Conservation (phyloP, 2,329 filamentous ascomycete species). For the Nannizzia gypsea region DNA sequence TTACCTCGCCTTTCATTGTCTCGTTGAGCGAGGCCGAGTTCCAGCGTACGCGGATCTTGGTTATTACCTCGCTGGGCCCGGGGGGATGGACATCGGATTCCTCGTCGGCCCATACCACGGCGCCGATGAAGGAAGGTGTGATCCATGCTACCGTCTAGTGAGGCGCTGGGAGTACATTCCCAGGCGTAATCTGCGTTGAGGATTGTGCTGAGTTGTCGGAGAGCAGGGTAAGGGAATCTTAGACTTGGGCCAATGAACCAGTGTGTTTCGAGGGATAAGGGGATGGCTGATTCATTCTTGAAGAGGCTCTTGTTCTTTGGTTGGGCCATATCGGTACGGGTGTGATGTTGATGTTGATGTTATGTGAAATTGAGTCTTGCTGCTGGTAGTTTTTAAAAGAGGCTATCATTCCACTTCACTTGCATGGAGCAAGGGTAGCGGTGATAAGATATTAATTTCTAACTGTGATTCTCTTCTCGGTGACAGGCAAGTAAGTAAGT, state of each 20-base stretch:
- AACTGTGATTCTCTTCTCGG: too few species aligned
- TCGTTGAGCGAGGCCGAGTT: constrained; percentile 21
- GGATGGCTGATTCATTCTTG: constrained; percentile 9
- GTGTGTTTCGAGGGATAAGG: constrained; percentile 21
- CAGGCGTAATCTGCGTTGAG: constrained; percentile 12
- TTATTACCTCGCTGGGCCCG: constrained; percentile 11
- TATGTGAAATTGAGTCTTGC: too few species aligned
- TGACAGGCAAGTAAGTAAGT: neutral
- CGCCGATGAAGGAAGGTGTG: constrained; percentile 21
- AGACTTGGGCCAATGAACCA: constrained; percentile 22
- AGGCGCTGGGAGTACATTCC: constrained; percentile 12
- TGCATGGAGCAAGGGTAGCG: too few species aligned
- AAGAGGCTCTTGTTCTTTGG: neutral
- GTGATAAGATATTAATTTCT: too few species aligned
- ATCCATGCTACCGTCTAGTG: constrained; percentile 8
- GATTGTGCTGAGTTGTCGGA: constrained; percentile 10
- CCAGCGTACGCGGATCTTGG: constrained; percentile 28
- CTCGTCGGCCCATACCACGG: constrained; percentile 22
- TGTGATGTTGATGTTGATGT: too few species aligned
- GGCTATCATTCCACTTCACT: too few species aligned
- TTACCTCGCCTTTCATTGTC: constrained; percentile 25
- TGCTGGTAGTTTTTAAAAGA: too few species aligned
- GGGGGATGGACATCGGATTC: constrained; percentile 11
- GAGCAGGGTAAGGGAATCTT: constrained; percentile 16
- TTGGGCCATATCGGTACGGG: neutral